Evolutionary conservation across 2,329 filamentous ascomycete species (phyloP), one percentile per base, ranked within the genome.

Genomic region (Pseudodiploospora longispora): DNA sequence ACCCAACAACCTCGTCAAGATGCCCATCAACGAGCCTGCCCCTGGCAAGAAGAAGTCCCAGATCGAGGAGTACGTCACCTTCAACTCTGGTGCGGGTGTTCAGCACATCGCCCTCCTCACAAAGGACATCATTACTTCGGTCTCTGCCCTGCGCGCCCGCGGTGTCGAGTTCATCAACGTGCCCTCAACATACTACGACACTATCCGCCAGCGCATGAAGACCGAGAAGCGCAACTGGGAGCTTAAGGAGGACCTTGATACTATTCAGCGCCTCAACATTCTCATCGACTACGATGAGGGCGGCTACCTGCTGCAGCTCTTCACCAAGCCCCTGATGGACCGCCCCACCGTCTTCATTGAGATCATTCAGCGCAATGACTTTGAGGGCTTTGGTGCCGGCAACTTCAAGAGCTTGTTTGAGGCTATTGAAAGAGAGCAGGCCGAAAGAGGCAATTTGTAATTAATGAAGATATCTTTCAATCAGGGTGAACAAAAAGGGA

Each of bases 11-110:
- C 64, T 85, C 4, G 88, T 96, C 66, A 96, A 96, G 71, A 96
- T 96, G 89, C 91, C 91, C 57, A 95, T 97, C 76, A 96, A 96
- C 72, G 90, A 96, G 69, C 91, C 91, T 2, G 91, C 91, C 1
- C 72, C 78, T 1, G 91, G 90, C 47, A 93, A 93, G 71, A 91
- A 87, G 68, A 87, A 88, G 65, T 87, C 82, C 8, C 91, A 97
- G 69, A 96, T 97, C 55, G 90, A 96, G 65, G 91, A 96, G 69
- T 90, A 84, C 61, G 82, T 96, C 53, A 75, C 87, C 61, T 96
- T 93, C 73, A 95, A 95, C 71, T 80, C 83, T 41, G 91, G 91
- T 1, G 72, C 90, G 0, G 91, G 91, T 38, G 88, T 96, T 0
- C 91, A 96, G 70, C 91, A 96, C 68, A 93, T 96, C 53, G 91